Base-by-base conservation (phyloP, 352 stramenopile genomes). In the Globisporangium canariense region DNA sequence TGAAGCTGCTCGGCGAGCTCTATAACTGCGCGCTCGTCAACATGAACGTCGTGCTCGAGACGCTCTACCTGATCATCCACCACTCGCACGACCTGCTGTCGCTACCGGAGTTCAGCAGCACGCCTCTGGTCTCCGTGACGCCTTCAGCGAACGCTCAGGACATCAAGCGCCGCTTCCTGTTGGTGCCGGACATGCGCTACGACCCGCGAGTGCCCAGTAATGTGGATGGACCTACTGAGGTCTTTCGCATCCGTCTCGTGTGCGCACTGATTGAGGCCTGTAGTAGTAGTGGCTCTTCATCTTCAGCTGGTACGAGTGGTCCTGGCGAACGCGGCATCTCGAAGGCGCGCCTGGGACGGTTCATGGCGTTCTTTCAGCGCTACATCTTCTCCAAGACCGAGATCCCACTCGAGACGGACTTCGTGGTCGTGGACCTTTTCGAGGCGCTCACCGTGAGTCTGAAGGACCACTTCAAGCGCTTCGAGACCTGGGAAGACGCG, bases 311-410 rank as follows among this genome's bases (percentile, higher is more conserved):
- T 22, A 4, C n/a, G 11, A 28, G 18, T 32, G 52, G 32, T 36
- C 4, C 32, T 36, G 76, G 93, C 52, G 90, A 98, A 1, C 87
- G 90, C 40, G 80, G 81, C 40, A 91, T 97, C 51, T 96, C 93
- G 9, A 74, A 88, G 50, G 70, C 74, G 2, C 91, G 94, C 41
- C 74, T 99, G 3, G 82, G 88, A 25, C 87, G 83, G 14, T 98
- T 98, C 63, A 83, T 98, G 62, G 68, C 87, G 8, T 96, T 97
- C 66, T 98, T 99, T 66, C 94, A 99, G 70, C 88, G 94, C 30
- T 99, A 99, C 78, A 83, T 99, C 18, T 98, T 98, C 51, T 96
- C 93, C 30, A 99, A 99, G 76, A 83, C 78, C 4, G 88, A 96
- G 41, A 83, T 99, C 14, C 96, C 97, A 1, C 86, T 97, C 49